phyloP scores from a whole-genome alignment of 169 alveolate species.

The Cytauxzoon felis region DNA sequence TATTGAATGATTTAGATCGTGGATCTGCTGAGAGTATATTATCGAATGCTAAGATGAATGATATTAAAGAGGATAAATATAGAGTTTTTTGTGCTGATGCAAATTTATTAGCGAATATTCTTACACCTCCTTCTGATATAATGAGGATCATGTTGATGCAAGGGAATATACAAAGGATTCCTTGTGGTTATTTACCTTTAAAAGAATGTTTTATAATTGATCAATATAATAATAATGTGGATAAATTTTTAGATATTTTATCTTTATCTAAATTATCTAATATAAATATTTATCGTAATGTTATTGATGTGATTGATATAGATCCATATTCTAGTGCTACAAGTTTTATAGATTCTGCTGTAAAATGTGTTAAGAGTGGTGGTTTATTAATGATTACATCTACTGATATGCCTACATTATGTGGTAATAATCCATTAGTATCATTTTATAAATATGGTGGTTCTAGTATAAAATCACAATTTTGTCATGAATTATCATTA shows the following conservation, averaged over 20 bases:
- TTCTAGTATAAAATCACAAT: conserved; percentile 78
- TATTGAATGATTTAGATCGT: conserved; percentile 84
- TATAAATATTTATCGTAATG: conserved; percentile 15
- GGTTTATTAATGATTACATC: conserved; percentile 88
- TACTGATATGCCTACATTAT: conserved; percentile 95
- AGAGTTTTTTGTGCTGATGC: conserved; percentile 73
- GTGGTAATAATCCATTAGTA: conserved; percentile 91
- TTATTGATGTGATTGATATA: conserved; percentile 82
- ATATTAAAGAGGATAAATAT: conserved; percentile 45
- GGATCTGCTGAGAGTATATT: conserved; percentile 66
- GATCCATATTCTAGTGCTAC: conserved; percentile 94
- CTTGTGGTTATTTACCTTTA: conserved; percentile 28
- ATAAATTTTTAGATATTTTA: conserved; percentile 6
- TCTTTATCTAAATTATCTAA: not conserved
- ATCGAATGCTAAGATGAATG: conserved; percentile 55
- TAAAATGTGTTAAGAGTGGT: conserved; percentile 85
- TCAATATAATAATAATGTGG: conserved; percentile 29
- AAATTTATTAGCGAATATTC: conserved; percentile 46
- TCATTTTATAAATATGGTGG: conserved; percentile 92
- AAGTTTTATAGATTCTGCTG: conserved; percentile 86
- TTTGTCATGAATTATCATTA: conserved; percentile 88
- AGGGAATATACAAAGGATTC: conserved; percentile 36
- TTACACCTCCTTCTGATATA: conserved; percentile 55
- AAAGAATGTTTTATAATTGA: conserved; percentile 2
- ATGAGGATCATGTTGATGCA: conserved; percentile 41